Percentiles rank a stretch among this genome's conserved stretches.
These are phyloP conservation scores for Blastobotrys illinoisensis DNA, from an alignment of 1,139 yeast species.

Conservation along the genomic window DNA sequence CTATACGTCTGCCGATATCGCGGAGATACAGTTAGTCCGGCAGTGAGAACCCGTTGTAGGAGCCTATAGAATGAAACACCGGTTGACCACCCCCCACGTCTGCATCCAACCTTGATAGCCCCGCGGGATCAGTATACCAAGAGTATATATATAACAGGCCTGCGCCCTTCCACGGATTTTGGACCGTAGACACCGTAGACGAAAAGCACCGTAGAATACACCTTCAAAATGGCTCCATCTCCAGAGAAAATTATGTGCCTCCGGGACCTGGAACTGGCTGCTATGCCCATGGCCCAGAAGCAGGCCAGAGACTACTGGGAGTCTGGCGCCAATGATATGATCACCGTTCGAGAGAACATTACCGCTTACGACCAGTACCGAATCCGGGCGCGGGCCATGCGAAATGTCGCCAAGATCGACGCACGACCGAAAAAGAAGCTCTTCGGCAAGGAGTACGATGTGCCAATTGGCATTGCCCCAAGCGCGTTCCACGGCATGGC, in stretches of 20 bases:
- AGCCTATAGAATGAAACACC: not conserved
- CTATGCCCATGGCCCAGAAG: conserved; percentile 26
- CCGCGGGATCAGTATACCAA: not conserved
- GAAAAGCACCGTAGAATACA: not conserved
- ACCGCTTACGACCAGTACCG: conserved; percentile 30
- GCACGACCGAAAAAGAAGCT: conserved; percentile 33
- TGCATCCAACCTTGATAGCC: not conserved
- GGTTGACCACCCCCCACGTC: not conserved
- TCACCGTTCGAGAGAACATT: conserved; percentile 32
- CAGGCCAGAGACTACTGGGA: conserved; percentile 36
- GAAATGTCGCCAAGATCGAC: conserved; percentile 38
- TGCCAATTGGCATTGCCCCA: conserved; percentile 63
- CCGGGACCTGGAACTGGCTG: conserved; percentile 23
- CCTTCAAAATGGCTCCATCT: conserved; percentile 10
- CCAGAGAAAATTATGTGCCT: conserved; percentile 20
- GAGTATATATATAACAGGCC: not conserved
- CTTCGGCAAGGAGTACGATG: conserved; percentile 39
- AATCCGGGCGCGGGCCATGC: conserved; percentile 42
- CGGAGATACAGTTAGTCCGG: not conserved
- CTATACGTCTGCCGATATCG: too few species aligned
- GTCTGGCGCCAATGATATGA: conserved; percentile 35
- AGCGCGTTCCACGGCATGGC: conserved; percentile 63
- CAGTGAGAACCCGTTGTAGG: not conserved
- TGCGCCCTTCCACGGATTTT: not conserved
- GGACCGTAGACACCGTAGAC: not conserved